Evolutionary conservation across 2,329 filamentous ascomycete species (phyloP).

Genomic region (Periconia macrospinosa): DNA sequence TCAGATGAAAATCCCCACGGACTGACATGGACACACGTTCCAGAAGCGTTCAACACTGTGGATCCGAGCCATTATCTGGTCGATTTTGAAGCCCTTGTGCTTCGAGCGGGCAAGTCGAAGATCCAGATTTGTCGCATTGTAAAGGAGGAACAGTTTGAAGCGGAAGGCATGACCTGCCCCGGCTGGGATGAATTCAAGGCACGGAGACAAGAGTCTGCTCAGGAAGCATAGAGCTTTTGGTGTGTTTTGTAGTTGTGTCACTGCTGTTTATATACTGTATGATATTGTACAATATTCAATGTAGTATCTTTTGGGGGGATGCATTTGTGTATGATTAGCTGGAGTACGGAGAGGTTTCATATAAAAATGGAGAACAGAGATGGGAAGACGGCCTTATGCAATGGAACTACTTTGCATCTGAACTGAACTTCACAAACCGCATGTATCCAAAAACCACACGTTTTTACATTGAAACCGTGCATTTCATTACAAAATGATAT

Average conservation of each 20-base stretch:
- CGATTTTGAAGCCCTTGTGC: constrained; percentile 57
- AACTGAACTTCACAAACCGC: no score
- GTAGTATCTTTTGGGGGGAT: background rate
- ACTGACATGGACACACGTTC: constrained; percentile 65
- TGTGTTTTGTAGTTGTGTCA: background rate
- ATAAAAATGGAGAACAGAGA: no score
- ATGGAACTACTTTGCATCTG: no score
- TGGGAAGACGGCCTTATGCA: no score
- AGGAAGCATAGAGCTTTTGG: background rate
- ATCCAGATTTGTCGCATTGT: constrained; percentile 60
- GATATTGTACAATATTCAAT: constrained; percentile 3
- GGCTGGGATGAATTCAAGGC: constrained; percentile 50
- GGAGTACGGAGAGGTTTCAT: no score
- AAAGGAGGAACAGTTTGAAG: constrained; percentile 56
- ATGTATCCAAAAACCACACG: no score
- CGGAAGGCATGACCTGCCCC: constrained; percentile 49
- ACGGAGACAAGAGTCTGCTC: constrained; percentile 4
- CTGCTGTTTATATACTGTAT: constrained; percentile 7
- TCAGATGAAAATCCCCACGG: constrained; percentile 41
- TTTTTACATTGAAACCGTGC: no score
- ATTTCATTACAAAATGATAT: no score
- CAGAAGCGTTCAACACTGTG: constrained; percentile 58
- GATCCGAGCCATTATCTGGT: constrained; percentile 64
- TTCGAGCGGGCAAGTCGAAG: constrained; percentile 63
- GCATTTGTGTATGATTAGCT: background rate